Evolutionary conservation across 176 grass and related monocot genomes (phyloP).

Genomic region (Oryza officinalis): DNA sequence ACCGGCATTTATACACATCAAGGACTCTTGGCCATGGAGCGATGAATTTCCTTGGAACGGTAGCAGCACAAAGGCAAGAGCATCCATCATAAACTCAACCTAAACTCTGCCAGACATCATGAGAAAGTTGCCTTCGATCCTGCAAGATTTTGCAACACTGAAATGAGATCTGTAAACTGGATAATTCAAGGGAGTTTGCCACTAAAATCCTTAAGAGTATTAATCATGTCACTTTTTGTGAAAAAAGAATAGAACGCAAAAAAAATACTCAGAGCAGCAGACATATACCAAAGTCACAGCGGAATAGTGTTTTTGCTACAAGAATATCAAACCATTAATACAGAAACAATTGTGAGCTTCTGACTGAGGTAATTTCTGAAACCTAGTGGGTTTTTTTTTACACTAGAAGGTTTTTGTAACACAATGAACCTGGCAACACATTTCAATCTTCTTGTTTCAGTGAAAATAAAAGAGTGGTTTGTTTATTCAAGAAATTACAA

Average conservation of each 20-base stretch:
- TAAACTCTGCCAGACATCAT: background rate
- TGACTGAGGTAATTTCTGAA: background rate
- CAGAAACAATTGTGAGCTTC: background rate
- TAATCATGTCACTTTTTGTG: background rate
- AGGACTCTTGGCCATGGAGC: background rate
- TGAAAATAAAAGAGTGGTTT: background rate
- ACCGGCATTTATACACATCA: background rate
- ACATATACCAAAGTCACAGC: background rate
- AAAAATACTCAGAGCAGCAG: background rate
- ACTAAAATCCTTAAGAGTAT: background rate
- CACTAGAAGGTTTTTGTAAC: background rate
- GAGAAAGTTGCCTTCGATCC: background rate
- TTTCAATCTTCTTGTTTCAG: slow-evolving; percentile 14
- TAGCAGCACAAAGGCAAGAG: background rate
- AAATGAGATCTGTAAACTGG: background rate
- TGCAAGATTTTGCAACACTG: background rate
- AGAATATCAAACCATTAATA: background rate
- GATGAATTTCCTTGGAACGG: background rate
- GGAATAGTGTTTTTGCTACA: background rate
- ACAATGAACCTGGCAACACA: background rate
- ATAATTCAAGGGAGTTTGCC: background rate
- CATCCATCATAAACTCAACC: background rate
- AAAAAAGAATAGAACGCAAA: background rate
- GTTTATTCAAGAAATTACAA: background rate
- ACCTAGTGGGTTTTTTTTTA: background rate